Evolutionary conservation across 306 rosid genomes (phyloP), one percentile per base, ranked within the genome.

Genomic region (Citrullus amarus): DNA sequence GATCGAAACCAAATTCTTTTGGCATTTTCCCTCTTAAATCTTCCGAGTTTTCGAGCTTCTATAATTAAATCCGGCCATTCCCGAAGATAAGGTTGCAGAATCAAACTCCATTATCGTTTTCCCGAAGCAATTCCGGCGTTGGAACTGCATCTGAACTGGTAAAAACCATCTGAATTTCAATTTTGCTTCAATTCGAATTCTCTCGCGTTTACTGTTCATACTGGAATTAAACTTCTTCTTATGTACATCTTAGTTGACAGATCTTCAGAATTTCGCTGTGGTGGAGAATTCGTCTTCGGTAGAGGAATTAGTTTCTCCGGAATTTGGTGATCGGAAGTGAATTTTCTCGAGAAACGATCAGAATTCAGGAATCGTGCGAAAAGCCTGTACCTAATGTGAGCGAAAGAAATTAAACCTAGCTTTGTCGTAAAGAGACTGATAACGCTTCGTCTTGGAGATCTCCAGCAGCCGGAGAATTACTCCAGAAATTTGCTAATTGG

Each of bases 391-490:
- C 77, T 34, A 39, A 18, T 56, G 54, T 36, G 43, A 36, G 79
- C 5, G 7, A 34, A 65, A 9, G 71, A 79, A 62, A 79, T 13
- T 13, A 78, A 87, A 67, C 73, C 81, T 86, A 70, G 57, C 87
- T 88, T 89, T 77, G 84, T 85, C 84, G 65, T 72, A 56, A 67
- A 78, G 63, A 32, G 36, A 32, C 36, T 32, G 36, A 32, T 2
- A 32, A 32, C 41, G 50, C 6, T 75, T 75, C 32, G 63, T 53
- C 36, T 32, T 39, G 34, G 66, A 56, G 63, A 34, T 75, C 66
- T 12, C 11, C 48, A 32, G 16, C 62, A 75, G 78, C 58, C 25
- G 55, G 58, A 48, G 36, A 43, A 0, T 56, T 48, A 18, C 51
- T 55, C 3, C 50, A 75, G 66, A 55, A 6, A n/a, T 57, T 16